These are phyloP conservation scores for Boletus pseudo-olivaceus DNA, from an alignment of 768 basidiomycete species.

Conservation along the genomic window DNA sequence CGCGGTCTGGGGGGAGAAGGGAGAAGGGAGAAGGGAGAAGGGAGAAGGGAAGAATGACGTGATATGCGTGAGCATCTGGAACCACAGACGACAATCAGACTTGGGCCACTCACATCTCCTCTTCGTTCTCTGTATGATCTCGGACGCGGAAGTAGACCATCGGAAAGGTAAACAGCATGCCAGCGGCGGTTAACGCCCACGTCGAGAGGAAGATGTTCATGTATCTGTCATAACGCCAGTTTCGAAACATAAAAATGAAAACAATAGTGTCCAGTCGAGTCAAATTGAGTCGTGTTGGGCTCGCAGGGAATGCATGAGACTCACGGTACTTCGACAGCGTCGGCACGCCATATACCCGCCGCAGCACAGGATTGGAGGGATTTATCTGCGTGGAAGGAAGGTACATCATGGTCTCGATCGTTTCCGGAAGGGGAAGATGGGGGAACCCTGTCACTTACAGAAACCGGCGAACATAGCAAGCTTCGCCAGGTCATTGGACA, in stretches of 20 bases:
- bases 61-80: background rate
- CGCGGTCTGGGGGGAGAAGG: background rate
- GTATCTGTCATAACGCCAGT: conserved; percentile 32
- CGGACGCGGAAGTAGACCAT: conserved; percentile 72
- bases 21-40: too few species aligned
- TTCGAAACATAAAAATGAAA: too few species aligned
- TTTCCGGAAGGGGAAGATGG: background rate
- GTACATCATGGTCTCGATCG: background rate
- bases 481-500: conserved; percentile 79
- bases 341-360: conserved; percentile 70
- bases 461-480: conserved; percentile 81
- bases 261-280: too few species aligned
- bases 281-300: background rate
- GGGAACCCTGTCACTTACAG: conserved; percentile 46
- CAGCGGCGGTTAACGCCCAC: conserved; percentile 63
- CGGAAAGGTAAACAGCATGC: conserved; percentile 63
- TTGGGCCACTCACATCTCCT: conserved; percentile 46
- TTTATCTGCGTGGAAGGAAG: conserved; percentile 44
- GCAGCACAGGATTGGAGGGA: conserved; percentile 73
- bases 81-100: background rate
- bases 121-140: conserved; percentile 49
- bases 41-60: background rate
- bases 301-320: conserved; percentile 23
- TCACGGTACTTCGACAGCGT: conserved; percentile 60
- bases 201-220: conserved; percentile 76